These are phyloP conservation scores for Podila verticillata DNA, from an alignment of 192 early-diverging fungal genomes.

Conservation along the genomic window DNA sequence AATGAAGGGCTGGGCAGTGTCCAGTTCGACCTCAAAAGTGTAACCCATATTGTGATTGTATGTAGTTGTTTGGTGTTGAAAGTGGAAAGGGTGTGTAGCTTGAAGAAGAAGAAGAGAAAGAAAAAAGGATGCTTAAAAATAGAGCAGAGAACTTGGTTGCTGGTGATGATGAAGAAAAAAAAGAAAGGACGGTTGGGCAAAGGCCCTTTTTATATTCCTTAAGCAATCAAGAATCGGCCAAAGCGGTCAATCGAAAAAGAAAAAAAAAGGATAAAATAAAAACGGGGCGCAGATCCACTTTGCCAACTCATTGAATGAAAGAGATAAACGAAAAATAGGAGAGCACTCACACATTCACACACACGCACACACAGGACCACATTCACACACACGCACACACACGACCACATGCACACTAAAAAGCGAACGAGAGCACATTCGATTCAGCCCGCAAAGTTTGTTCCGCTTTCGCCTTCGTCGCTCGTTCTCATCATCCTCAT, in stretches of 20 bases:
- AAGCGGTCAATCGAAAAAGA: not conserved
- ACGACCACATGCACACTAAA: not conserved
- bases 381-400: not conserved
- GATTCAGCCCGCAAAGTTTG: too few relatives aligned
- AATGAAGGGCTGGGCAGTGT: constrained; percentile 31
- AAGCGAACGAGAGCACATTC: too few relatives aligned
- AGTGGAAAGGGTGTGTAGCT: not conserved
- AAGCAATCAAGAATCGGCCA: not conserved
- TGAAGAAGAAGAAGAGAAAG: not conserved
- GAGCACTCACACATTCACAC: too few relatives aligned
- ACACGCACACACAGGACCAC: too few relatives aligned
- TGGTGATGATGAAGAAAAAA: not conserved
- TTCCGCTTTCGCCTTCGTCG: too few relatives aligned
- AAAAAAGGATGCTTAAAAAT: not conserved
- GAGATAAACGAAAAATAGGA: not conserved
- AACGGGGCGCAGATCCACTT: constrained; percentile 2
- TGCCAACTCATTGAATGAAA: not conserved
- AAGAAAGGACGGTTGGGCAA: not conserved
- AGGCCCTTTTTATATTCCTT: not conserved
- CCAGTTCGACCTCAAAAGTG: constrained; percentile 36
- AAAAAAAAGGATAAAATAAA: not conserved
- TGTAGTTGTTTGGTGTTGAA: not conserved
- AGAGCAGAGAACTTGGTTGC: not conserved
- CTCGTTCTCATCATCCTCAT: too few relatives aligned
- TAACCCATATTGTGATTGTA: constrained; percentile 16